A percentile compares a stretch with the other conserved stretches of the same genome.
Conservation (phyloP, 257 asterid genomes). For the Misopates orontium region DNA sequence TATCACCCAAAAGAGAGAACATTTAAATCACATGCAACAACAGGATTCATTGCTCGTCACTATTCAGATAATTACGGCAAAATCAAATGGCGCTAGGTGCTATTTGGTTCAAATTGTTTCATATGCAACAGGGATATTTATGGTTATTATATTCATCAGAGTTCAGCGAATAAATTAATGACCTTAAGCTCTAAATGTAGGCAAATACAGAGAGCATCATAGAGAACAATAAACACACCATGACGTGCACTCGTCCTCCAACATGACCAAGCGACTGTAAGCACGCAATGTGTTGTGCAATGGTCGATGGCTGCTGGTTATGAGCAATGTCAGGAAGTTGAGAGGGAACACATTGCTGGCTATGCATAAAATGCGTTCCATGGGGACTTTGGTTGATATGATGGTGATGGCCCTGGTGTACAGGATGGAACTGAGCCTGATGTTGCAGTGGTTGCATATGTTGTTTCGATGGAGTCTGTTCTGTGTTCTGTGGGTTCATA, state of each 20-base stretch:
- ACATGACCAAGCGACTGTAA: slow-evolving; percentile 71
- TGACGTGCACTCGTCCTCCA: slow-evolving; percentile 70
- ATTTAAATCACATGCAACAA: background rate
- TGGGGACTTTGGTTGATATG: slow-evolving; percentile 65
- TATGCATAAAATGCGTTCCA: slow-evolving; percentile 59
- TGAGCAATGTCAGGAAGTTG: slow-evolving; percentile 78
- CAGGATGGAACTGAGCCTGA: slow-evolving; percentile 66
- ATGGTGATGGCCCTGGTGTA: slow-evolving; percentile 64
- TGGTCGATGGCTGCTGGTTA: slow-evolving; percentile 62
- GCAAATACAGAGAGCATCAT: background rate
- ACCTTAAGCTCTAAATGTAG: background rate
- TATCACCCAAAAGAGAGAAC: no score
- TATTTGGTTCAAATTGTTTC: background rate
- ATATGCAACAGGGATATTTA: background rate
- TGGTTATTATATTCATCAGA: background rate
- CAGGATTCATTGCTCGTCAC: background rate
- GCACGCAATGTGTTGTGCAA: slow-evolving; percentile 70
- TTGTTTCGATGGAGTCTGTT: slow-evolving; percentile 64
- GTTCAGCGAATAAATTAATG: background rate
- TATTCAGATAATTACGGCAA: background rate
- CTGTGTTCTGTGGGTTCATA: slow-evolving; percentile 45
- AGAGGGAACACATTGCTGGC: slow-evolving; percentile 71
- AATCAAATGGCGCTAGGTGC: no score
- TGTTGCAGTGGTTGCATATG: slow-evolving; percentile 62
- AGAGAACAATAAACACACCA: slow-evolving; percentile 46